Percentiles rank a stretch among this genome's conserved stretches.
phyloP scores from a whole-genome alignment of 148 eudicot species.

The Amaranthus hypochondriacus region DNA sequence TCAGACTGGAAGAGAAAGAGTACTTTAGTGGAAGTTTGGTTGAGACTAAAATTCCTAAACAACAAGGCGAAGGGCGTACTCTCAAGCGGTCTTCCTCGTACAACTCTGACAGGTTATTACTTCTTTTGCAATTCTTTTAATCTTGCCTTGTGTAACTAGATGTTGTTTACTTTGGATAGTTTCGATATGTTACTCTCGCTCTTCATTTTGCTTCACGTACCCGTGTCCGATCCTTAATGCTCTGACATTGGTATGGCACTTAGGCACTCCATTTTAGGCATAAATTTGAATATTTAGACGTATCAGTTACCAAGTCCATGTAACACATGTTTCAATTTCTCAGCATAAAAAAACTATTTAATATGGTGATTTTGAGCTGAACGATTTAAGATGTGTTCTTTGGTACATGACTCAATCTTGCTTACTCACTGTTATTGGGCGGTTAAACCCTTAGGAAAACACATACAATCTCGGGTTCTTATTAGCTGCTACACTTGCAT shows the following conservation, averaged over 20 bases:
- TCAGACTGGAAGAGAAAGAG: conserved; percentile 76
- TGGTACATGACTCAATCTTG: neutral
- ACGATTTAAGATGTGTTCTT: neutral
- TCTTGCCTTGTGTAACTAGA: neutral
- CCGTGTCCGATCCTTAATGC: no score
- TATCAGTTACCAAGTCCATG: no score
- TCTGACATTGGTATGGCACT: no score
- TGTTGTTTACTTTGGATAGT: neutral
- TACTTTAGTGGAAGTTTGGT: conserved; percentile 90
- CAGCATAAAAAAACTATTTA: neutral
- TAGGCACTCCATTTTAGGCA: no score
- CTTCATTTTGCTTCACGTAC: no score
- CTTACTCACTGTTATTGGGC: neutral
- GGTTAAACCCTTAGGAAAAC: neutral
- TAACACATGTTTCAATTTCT: neutral
- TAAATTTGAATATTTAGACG: no score
- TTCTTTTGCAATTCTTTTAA: neutral
- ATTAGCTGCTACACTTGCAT: no score
- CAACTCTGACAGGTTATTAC: conserved; percentile 68
- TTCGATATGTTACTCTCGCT: no score
- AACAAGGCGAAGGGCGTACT: conserved; percentile 34
- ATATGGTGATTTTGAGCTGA: neutral
- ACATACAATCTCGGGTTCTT: neutral
- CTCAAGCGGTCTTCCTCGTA: conserved; percentile 74
- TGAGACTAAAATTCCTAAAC: conserved; percentile 65